Percentiles rank a stretch among this genome's conserved stretches.
Conservation (phyloP, 768 basidiomycete genomes). For the Lactarius trivialis region DNA sequence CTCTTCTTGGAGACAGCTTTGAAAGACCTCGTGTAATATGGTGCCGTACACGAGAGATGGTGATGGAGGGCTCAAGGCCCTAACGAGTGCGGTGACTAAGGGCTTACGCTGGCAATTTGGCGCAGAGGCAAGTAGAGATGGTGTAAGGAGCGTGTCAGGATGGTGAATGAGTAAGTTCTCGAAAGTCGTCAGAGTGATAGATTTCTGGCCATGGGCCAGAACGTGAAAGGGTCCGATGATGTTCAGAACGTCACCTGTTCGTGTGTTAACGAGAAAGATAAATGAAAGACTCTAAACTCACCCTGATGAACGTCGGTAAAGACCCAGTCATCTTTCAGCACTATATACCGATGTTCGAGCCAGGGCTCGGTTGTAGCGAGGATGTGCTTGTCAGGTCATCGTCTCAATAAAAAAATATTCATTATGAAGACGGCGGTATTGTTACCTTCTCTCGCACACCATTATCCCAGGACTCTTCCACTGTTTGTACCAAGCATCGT, state of each 20-base stretch:
- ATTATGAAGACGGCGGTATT: background rate
- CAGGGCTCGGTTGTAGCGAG: constrained; percentile 39
- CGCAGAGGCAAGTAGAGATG: constrained; percentile 80
- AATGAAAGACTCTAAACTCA: constrained; percentile 26
- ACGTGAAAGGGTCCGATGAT: constrained; percentile 47
- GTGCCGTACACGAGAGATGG: constrained; percentile 85
- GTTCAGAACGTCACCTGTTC: constrained; percentile 73
- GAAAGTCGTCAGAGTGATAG: constrained; percentile 55
- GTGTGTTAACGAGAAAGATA: background rate
- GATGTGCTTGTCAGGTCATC: constrained; percentile 38
- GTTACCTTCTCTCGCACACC: constrained; percentile 18
- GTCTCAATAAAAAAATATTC: background rate
- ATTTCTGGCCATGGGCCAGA: constrained; percentile 24
- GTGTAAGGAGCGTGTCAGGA: constrained; percentile 87
- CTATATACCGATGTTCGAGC: constrained; percentile 41
- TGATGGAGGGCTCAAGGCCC: constrained; percentile 50
- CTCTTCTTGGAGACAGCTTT: constrained; percentile 57
- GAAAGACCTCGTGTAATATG: constrained; percentile 88
- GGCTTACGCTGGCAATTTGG: constrained; percentile 82
- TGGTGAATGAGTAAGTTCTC: constrained; percentile 77
- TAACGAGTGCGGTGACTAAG: constrained; percentile 61
- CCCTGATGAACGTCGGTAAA: constrained; percentile 55
- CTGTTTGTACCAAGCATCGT: constrained; percentile 9
- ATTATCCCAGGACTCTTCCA: constrained; percentile 8
- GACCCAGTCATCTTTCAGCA: constrained; percentile 75